phyloP scores from a whole-genome alignment of 768 basidiomycete genomes.

The Coprinopsis cinerea region DNA sequence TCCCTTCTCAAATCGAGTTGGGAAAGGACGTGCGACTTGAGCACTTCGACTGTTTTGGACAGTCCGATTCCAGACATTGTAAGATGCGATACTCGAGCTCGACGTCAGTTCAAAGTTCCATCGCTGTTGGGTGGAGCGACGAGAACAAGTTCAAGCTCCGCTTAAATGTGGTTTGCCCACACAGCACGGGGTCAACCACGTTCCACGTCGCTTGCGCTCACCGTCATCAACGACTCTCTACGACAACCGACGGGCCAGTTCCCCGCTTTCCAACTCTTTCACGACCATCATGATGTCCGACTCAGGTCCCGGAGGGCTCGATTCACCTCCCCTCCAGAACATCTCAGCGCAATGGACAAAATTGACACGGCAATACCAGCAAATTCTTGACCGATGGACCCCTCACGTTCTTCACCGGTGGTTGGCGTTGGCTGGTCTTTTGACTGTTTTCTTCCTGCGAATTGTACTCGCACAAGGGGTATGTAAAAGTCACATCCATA shows the following conservation, averaged over 20 bases:
- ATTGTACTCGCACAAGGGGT: slow-evolving; percentile 89
- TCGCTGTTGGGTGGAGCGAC: no score
- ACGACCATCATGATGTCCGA: slow-evolving; percentile 47
- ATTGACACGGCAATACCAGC: slow-evolving; percentile 76
- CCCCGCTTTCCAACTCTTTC: slow-evolving; percentile 13
- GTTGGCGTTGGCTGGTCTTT: slow-evolving; percentile 66
- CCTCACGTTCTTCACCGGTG: slow-evolving; percentile 89
- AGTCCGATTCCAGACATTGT: slow-evolving; percentile 16
- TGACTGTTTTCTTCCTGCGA: slow-evolving; percentile 74
- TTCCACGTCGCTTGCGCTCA: slow-evolving; percentile 11
- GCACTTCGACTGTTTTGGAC: slow-evolving; percentile 31
- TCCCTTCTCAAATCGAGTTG: slow-evolving; percentile 16
- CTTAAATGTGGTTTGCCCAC: slow-evolving; percentile 18
- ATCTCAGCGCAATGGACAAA: slow-evolving; percentile 42
- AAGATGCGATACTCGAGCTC: background rate
- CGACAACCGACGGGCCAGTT: slow-evolving; percentile 7
- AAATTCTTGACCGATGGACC: slow-evolving; percentile 86
- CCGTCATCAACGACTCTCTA: slow-evolving; percentile 13
- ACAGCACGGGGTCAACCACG: slow-evolving; percentile 14
- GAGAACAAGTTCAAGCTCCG: slow-evolving; percentile 21
- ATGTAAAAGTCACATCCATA: slow-evolving; percentile 27
- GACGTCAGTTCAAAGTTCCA: background rate
- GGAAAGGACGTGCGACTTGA: slow-evolving; percentile 24
- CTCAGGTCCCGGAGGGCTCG: slow-evolving; percentile 37
- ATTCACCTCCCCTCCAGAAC: slow-evolving; percentile 44